phyloP scores from a whole-genome alignment of 75 land plant genomes.

The Ceratopteris richardii region DNA sequence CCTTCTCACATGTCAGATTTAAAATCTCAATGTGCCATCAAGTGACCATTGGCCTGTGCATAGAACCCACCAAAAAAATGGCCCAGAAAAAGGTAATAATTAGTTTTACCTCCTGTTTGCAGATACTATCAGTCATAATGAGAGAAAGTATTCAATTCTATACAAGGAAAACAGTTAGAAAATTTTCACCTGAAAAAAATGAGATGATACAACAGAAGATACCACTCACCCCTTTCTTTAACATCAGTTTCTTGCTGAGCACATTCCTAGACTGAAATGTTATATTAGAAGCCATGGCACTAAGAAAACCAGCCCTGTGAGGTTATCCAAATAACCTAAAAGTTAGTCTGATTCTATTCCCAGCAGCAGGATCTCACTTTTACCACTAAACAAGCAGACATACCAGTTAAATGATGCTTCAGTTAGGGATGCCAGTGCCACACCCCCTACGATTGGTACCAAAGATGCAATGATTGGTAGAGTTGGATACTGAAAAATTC shows the following conservation, averaged over 20 bases:
- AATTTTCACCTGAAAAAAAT: too few relatives aligned
- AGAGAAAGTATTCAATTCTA: too few relatives aligned
- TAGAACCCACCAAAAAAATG: too few relatives aligned
- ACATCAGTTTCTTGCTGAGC: constrained; percentile 92
- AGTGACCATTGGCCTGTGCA: too few relatives aligned
- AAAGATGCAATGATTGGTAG: constrained; percentile 62
- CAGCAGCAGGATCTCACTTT: neutral
- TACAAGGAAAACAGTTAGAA: too few relatives aligned
- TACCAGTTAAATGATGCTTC: constrained; percentile 96
- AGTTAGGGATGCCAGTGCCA: constrained; percentile 81
- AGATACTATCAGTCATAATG: too few relatives aligned
- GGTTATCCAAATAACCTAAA: too few relatives aligned
- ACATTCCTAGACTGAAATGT: constrained; percentile 94
- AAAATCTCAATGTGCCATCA: too few relatives aligned
- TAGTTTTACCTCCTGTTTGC: too few relatives aligned
- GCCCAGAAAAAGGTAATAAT: too few relatives aligned
- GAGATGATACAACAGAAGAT: too few relatives aligned
- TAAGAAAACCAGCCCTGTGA: constrained; percentile 90
- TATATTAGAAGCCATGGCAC: constrained; percentile 97
- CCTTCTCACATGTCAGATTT: too few relatives aligned
- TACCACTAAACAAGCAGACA: neutral
- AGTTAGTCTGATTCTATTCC: neutral
- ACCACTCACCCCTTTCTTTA: constrained; percentile 78
- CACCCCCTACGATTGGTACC: constrained; percentile 91
- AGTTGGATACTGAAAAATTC: constrained; percentile 50